A percentile compares a stretch with the other conserved stretches of the same genome.
phyloP scores from a whole-genome alignment of 805 yeast species.

The Lipomyces starkeyi region DNA sequence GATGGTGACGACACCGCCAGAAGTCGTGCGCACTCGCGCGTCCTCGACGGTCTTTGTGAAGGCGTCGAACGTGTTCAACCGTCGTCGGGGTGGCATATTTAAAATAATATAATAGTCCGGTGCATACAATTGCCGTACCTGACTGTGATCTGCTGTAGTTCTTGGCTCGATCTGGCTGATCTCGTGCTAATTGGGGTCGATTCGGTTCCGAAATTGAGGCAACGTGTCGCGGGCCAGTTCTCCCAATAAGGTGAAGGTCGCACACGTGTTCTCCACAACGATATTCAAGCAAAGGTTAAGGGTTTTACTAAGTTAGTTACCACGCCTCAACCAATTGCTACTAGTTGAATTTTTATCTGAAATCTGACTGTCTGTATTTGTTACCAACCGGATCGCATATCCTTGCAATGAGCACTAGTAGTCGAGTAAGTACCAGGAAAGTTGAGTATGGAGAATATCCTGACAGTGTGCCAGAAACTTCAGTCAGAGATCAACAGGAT shows the following conservation, averaged over 20 bases:
- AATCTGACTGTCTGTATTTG: neutral
- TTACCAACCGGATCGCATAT: neutral
- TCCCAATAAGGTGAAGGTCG: neutral
- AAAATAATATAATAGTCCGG: neutral
- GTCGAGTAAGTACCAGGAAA: neutral
- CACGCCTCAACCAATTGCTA: neutral
- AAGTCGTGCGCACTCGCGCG: conserved; percentile 81
- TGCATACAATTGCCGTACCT: neutral
- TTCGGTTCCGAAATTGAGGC: neutral
- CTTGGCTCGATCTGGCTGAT: neutral
- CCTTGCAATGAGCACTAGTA: neutral
- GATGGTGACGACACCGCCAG: conserved; percentile 89
- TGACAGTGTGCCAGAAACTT: conserved; percentile 22
- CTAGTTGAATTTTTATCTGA: neutral
- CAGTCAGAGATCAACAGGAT: conserved; percentile 44
- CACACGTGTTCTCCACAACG: neutral
- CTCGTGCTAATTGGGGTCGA: neutral
- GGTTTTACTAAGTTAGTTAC: neutral
- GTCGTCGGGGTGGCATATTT: conserved; percentile 34
- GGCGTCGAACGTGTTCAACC: conserved; percentile 37
- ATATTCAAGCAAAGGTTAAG: neutral
- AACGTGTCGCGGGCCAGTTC: neutral
- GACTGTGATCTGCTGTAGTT: neutral
- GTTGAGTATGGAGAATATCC: neutral
- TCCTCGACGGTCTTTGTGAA: conserved; percentile 87